Evolutionary conservation across 306 rosid species (phyloP).

Genomic region (Dicorynia guianensis): DNA sequence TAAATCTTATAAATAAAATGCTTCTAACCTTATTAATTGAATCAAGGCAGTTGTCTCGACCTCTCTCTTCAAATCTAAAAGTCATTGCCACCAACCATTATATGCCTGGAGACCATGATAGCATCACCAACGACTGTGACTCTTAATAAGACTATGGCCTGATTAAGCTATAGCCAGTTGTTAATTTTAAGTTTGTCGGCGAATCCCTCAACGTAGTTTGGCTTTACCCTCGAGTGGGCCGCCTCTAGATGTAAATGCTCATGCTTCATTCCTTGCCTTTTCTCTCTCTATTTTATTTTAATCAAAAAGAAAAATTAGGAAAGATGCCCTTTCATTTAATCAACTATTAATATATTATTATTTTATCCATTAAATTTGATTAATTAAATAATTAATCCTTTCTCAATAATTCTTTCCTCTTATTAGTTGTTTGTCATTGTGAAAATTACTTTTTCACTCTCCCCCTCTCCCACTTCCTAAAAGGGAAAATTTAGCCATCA

Average conservation of each 20-base stretch:
- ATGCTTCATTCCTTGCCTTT: background rate
- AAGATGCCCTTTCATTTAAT: constrained; percentile 24
- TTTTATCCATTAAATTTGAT: background rate
- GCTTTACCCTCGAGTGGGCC: background rate
- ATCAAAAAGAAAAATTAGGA: background rate
- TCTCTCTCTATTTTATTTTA: too few relatives aligned
- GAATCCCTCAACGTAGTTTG: constrained; percentile 39
- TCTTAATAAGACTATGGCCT: background rate
- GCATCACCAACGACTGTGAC: background rate
- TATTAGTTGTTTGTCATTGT: background rate
- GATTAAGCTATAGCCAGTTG: constrained; percentile 14
- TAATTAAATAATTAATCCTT: background rate
- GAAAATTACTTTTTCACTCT: background rate
- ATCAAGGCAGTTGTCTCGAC: too few relatives aligned
- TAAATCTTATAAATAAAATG: too few relatives aligned
- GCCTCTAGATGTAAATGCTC: constrained; percentile 20
- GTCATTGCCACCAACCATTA: constrained; percentile 42
- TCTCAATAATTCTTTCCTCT: background rate
- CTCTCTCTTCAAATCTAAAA: constrained; percentile 15
- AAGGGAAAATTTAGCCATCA: background rate
- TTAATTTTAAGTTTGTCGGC: constrained; percentile 43
- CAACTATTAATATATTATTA: background rate
- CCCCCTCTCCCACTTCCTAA: background rate
- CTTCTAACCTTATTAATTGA: too few relatives aligned
- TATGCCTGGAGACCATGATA: constrained; percentile 41